These are phyloP conservation scores for Akanthomyces dipterigenus DNA, from an alignment of 2,329 filamentous ascomycete genomes.

Conservation along the genomic window DNA sequence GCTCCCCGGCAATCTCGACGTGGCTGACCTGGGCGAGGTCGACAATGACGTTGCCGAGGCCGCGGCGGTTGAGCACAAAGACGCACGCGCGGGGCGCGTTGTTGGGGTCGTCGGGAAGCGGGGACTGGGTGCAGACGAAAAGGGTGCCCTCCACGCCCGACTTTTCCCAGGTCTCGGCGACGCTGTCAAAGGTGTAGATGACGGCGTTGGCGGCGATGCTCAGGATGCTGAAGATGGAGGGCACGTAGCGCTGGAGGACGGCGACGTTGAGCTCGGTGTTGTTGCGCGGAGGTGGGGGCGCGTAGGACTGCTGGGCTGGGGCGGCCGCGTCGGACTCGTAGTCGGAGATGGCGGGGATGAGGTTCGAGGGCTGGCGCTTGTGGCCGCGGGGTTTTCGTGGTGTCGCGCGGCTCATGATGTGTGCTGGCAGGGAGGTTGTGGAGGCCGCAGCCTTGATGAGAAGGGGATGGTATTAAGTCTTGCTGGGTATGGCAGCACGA, in stretches of 20 bases:
- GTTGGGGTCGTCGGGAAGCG: conserved; percentile 27
- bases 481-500: not conserved
- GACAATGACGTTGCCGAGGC: conserved; percentile 63
- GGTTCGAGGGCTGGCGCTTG: conserved; percentile 34
- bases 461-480: not conserved
- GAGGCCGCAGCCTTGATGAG: not conserved
- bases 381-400: conserved; percentile 32
- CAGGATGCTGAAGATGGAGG: conserved; percentile 64
- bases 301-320: conserved; percentile 28
- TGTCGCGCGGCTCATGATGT: conserved; percentile 37
- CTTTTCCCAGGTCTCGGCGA: conserved; percentile 72
- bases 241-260: conserved; percentile 76
- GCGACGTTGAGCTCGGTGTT: conserved; percentile 83
- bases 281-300: conserved; percentile 52
- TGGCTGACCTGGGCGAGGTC: conserved; percentile 54
- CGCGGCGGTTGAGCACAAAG: conserved; percentile 67
- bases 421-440: not conserved
- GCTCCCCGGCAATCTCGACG: conserved; percentile 55
- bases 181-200: conserved; percentile 69
- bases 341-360: conserved; percentile 43
- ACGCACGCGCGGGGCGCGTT: conserved; percentile 45
- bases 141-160: conserved; percentile 77
- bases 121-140: conserved; percentile 69
- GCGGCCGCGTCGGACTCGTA: conserved; percentile 60
- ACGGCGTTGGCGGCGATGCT: conserved; percentile 80